A percentile compares a stretch with the other conserved stretches of the same genome.
Conservation (phyloP, 2,329 filamentous ascomycete genomes). For the Nothomitra cinnamomea region DNA sequence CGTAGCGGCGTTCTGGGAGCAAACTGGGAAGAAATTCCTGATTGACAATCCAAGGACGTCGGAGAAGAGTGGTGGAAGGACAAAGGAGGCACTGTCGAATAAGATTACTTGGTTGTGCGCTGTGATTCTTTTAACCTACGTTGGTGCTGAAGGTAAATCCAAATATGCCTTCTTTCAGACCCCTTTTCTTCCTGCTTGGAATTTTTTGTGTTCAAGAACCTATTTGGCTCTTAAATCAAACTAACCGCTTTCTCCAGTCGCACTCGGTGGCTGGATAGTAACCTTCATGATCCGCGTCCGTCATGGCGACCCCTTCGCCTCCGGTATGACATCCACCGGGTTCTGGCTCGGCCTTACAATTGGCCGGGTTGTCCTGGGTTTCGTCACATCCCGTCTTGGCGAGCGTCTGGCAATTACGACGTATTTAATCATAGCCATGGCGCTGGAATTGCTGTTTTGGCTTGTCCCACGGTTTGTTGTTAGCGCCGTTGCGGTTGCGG, state of each 20-base stretch:
- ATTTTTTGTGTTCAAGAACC: too few relatives aligned
- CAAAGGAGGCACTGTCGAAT: constrained; percentile 17
- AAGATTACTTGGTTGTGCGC: constrained; percentile 55
- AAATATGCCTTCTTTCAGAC: too few relatives aligned
- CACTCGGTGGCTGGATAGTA: constrained; percentile 65
- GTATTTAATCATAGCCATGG: constrained; percentile 49
- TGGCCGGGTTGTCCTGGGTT: constrained; percentile 55
- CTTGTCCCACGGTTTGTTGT: constrained; percentile 61
- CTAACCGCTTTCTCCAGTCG: constrained; percentile 22
- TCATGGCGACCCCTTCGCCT: constrained; percentile 48
- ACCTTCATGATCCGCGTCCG: constrained; percentile 75
- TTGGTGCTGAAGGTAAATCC: constrained; percentile 46
- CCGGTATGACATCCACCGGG: constrained; percentile 59
- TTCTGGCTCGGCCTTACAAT: constrained; percentile 75
- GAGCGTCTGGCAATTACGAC: constrained; percentile 34
- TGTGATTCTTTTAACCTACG: constrained; percentile 60
- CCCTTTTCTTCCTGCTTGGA: too few relatives aligned
- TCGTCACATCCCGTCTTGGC: constrained; percentile 56
- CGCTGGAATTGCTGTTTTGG: constrained; percentile 60
- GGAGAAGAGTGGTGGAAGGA: constrained; percentile 28
- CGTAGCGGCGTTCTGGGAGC: constrained; percentile 43
- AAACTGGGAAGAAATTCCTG: constrained; percentile 40
- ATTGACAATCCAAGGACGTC: constrained; percentile 28
- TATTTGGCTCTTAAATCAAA: too few relatives aligned
- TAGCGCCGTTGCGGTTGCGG: constrained; percentile 50